Base-by-base conservation (phyloP, 352 stramenopile genomes). In the Phytophthora kernoviae region DNA sequence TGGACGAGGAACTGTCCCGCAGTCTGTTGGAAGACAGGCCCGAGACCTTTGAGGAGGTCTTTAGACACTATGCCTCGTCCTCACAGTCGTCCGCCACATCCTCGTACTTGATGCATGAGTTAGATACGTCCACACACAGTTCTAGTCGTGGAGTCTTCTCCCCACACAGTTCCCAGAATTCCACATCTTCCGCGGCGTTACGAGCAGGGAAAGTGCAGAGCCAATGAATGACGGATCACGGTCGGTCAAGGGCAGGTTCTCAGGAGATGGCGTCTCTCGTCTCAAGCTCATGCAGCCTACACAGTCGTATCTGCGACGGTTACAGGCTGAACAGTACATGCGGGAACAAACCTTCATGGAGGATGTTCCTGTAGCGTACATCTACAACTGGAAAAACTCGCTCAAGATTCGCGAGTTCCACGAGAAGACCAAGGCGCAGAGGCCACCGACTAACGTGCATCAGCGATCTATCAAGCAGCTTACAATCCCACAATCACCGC, bases 341-440 rank as follows among this genome's bases (percentile, higher is more conserved):
- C 73, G 83, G n/a, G 64, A 87, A 33, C 59, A 77, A 46, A 80
- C 21, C n/a, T 67, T 61, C 30, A 64, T 78, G 57, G 65, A 81
- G 20, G 67, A 77, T n/a, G 45, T 75, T 9, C 58, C 65, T 0
- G 57, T 77, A 12, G 71, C 79, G 22, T 84, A 48, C 73, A 73
- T 11, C 24, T 91, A 11, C 80, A 93, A 43, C 53, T 89, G 14
- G 81, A 93, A 54, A 78, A 77, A 17, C 71, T 88, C 24, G 18
- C 71, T 88, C 24, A 90, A 90, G 54, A 84, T 91, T 55, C 79
- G 84, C 42, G 82, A 93, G 48, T 91, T 89, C 45, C 79, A 93
- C 46, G 84, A 88, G 51, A 81, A 82, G 24, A 84, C 75, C 15
- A 88, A 88, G 50, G 62, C 81, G 40, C 81, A 93, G 53, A 75